Evolutionary conservation across 495 filamentous ascomycete genomes (phyloP), one percentile per base, ranked within the genome.

Genomic region (Cercophora samala): DNA sequence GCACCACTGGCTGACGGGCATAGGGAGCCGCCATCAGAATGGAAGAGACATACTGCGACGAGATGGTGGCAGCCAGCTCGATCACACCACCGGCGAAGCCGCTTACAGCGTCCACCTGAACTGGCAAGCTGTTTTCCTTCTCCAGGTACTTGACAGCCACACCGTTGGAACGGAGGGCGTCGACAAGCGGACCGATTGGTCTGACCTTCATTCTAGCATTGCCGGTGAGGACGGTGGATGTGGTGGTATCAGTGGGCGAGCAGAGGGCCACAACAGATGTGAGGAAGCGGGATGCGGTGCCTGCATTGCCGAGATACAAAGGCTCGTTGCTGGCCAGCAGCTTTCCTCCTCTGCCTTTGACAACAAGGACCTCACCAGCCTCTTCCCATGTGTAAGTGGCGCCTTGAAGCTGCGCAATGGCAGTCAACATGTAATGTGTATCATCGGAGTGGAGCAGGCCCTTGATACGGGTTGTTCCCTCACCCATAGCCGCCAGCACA

Each of bases 11-110:
- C 70, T 93, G 87, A 77, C 94, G 96, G 61, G 95, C 95, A 70
- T 97, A 97, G 1, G 95, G 95, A 6, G 96, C 96, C 68, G 92
- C 96, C 93, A 99, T 97, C 26, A 99, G 83, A 60, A 99, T 83
- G 5, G 93, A 96, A 0, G 94, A 97, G 37, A 99, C 95, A 69
- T 97, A 99, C 80, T 99, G 95, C 9, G 93, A 97, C 5, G 94
- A 97, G 42, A 97, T 88, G 61, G 93, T 98, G 2, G 95, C 95
- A 56, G 93, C 92, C 63, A 98, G 85, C 67, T 95, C 89, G 72
- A 99, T 97, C 19, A 88, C 86, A 51, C 96, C 93, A 53, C 96
- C 96, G n/a, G 87, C 88, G 74, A 99, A 91, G 15, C 95, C 95
- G 54, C 88, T 88, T 54, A 87, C 89, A 26, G 95, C 93, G 58